Conservation (phyloP, 2,329 filamentous ascomycete species). For the Fusarium denticulatum region DNA sequence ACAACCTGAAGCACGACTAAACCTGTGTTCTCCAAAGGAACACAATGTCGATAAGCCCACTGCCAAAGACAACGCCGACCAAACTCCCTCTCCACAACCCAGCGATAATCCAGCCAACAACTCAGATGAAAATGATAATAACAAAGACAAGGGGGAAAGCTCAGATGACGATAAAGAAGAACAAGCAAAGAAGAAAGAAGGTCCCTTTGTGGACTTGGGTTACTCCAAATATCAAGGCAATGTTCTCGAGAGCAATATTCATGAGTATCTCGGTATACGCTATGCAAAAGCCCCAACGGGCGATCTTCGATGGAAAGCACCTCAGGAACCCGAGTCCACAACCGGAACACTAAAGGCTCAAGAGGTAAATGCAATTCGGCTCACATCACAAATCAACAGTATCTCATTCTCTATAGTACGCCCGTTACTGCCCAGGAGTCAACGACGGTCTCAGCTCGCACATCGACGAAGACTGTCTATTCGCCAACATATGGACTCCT, state of each 20-base stretch:
- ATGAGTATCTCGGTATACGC: constrained; percentile 59
- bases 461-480: constrained; percentile 58
- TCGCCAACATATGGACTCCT: constrained; percentile 60
- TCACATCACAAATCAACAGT: neutral
- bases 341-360: constrained; percentile 49
- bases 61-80: neutral
- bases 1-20: constrained; percentile 1
- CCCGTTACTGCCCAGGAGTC: constrained; percentile 55
- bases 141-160: neutral
- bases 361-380: constrained; percentile 36
- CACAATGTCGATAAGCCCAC: neutral
- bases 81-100: neutral
- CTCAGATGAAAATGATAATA: neutral
- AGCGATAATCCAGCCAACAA: neutral
- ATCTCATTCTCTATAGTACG: constrained; percentile 49
- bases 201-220: constrained; percentile 50
- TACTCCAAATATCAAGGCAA: constrained; percentile 58
- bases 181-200: neutral
- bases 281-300: constrained; percentile 63
- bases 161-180: neutral
- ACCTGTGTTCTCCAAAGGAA: constrained; percentile 10
- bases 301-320: constrained; percentile 61
- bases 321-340: constrained; percentile 53
- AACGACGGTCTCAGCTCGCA: constrained; percentile 37
- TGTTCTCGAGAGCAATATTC: constrained; percentile 51